Conservation (phyloP, 441 rosid species). For the Gossypium laxum region DNA sequence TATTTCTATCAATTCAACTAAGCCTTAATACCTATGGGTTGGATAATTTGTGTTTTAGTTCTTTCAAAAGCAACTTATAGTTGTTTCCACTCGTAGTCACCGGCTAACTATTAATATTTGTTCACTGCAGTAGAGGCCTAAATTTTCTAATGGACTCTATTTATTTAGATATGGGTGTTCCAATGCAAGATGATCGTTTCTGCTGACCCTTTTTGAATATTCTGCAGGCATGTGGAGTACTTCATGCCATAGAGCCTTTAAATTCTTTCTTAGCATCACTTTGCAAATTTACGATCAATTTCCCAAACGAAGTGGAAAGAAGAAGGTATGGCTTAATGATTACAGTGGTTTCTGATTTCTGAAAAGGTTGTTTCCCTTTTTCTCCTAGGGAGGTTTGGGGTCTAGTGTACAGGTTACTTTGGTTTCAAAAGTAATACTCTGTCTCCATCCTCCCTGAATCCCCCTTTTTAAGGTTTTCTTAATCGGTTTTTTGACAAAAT, state of each 20-base stretch:
- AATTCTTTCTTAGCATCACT: conserved; percentile 95
- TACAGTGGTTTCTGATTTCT: background rate
- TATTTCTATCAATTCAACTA: conserved; percentile 7
- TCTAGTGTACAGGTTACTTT: background rate
- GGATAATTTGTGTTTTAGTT: conserved; percentile 11
- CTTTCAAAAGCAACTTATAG: background rate
- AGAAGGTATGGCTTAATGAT: conserved; percentile 41
- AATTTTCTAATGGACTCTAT: conserved; percentile 6
- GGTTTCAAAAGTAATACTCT: background rate
- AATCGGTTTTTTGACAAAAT: background rate
- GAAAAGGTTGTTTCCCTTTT: background rate
- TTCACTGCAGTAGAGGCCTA: background rate
- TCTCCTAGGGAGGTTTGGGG: background rate
- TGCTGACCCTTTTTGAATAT: conserved; percentile 15
- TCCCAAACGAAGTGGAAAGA: conserved; percentile 71
- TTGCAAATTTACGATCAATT: conserved; percentile 85
- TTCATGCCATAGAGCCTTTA: conserved; percentile 90
- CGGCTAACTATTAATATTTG: background rate
- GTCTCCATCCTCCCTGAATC: background rate
- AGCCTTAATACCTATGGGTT: conserved; percentile 1
- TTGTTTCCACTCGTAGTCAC: background rate
- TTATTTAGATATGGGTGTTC: conserved; percentile 1
- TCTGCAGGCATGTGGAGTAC: conserved; percentile 94
- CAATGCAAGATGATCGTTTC: conserved; percentile 12
- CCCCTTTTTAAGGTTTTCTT: background rate